Evolutionary conservation across 108 stramenopile species (phyloP).

Genomic region (Cyclotella baltica): DNA sequence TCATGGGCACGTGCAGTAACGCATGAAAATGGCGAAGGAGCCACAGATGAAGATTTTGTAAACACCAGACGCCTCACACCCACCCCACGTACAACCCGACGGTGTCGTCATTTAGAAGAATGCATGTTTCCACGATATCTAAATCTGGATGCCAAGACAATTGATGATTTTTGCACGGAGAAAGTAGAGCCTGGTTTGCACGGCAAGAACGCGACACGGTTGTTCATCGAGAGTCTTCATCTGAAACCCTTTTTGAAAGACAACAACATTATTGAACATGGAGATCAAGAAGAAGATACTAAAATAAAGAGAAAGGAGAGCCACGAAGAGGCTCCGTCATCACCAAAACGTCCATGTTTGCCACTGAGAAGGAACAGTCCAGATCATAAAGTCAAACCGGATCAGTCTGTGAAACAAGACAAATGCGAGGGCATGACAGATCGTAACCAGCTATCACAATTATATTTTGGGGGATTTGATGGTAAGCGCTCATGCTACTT

Average conservation of each 20-base stretch:
- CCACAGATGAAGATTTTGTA: not conserved
- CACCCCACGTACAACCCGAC: not conserved
- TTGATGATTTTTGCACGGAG: conserved; percentile 44
- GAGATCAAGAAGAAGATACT: conserved; percentile 7
- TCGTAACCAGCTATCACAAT: conserved; percentile 22
- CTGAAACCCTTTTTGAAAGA: conserved; percentile 44
- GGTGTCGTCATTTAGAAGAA: conserved; percentile 47
- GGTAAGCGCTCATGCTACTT: conserved; percentile 36
- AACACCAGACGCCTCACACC: not conserved
- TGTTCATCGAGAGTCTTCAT: conserved; percentile 44
- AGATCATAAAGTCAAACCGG: not conserved
- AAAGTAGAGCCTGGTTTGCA: not conserved
- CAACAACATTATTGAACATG: not conserved
- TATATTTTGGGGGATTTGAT: conserved; percentile 42
- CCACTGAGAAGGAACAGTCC: not conserved
- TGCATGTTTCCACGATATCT: conserved; percentile 42
- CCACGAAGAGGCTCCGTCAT: too few species aligned
- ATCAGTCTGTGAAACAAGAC: conserved; percentile 15
- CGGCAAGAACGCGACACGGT: conserved; percentile 15
- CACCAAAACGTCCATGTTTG: conserved; percentile 8
- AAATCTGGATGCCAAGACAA: conserved; percentile 30
- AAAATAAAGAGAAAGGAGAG: conserved; percentile 19
- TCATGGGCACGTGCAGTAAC: conserved; percentile 38
- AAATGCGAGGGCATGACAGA: conserved; percentile 21
- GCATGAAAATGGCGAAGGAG: conserved; percentile 2